Base-by-base conservation (phyloP, 805 yeast genomes). In the Torulaspora microellipsoides region DNA sequence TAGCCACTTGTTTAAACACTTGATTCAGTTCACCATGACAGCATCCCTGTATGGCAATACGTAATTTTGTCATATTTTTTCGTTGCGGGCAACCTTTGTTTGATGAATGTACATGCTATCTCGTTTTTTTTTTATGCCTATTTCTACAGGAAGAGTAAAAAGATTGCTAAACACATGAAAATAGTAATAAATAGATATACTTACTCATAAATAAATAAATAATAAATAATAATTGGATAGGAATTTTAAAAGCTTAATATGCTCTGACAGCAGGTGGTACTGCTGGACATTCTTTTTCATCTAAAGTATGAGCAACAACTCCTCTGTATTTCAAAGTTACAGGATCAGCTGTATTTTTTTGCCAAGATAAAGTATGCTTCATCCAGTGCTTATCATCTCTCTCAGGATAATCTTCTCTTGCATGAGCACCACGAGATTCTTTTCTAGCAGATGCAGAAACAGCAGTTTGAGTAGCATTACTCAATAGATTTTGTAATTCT, bases 371-470 rank as follows among this genome's bases (percentile, higher is more conserved):
- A 38, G 97, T 77, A 72, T 91, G 99, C 75, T 91, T 93, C 91
- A 87, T 88, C 99, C 99, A 91, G 77, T 89, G 76, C 44, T 65
- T 89, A 67, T 91, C 99, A 65, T 91, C 96, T 80, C 99, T 88
- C 51, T 80, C 82, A 62, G 95, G 97, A 74, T 70, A 90, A 69
- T 91, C 99, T 71, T 91, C 99, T 76, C 98, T 85, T 47, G 99
- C 97, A 65, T 91, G 99, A 38, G 99, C 98, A 74, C 99, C 99
- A 76, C 99, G 87, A 31, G 97, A 89, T 74, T 91, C 99, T 62
- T 76, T 83, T 77, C 99, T 87, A 45, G 88, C 95, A 51, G 93
- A 89, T 40, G 99, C 99, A 51, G 95, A 79, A 54, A 72, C 73
- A 28, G 98, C 98, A 41, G 97, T 90, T 76, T 93, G 99, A 52